Evolutionary conservation across 495 filamentous ascomycete genomes (phyloP), one percentile per base, ranked within the genome.

Genomic region (Pseudevernia furfuracea): DNA sequence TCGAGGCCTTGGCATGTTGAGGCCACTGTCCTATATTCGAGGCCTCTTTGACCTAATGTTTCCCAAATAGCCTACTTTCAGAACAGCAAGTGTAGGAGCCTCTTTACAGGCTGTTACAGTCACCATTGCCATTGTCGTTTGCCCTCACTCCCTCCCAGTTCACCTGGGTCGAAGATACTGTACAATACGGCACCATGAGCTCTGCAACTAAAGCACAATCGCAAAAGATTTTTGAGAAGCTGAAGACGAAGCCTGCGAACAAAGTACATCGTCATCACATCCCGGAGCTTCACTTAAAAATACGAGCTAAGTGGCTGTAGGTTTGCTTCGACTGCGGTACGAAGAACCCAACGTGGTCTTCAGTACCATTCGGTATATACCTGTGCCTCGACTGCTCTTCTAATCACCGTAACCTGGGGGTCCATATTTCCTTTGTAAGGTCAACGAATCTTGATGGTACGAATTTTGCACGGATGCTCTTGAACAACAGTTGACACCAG

Each of bases 301-400:
- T 53, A 60, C 69, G 73, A 57, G 76, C 69, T 63, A 58, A 70
- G 49, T 63, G 30, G 61, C 37, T 37, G 15, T 70, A 96, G 93
- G 81, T 96, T 78, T 98, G 94, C 81, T 97, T 97, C 74, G 94
- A 98, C 78, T 98, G 94, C 77, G 87, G 88, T 70, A 86, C 89
- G 59, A 97, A 97, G 75, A 97, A 96, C 68, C 95, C 95, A 55
- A 97, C 94, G 43, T 98, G 94, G 94, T 92, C 92, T 6, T 97
- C 93, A 23, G 93, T 97, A 23, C 92, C 93, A 44, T 90, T 97
- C 66, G 94, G 90, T 71, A 97, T 98, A 75, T 98, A 97, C 78
- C 85, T 98, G 49, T 98, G 94, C 72, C 87, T 98, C 65, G 95
- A 97, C 77, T 98, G 94, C 79, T 96, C 92, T 38, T 85, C 90